A percentile compares a stretch with the other conserved stretches of the same genome.
Evolutionary conservation across 768 basidiomycete species (phyloP).

Genomic region (Lactarius vividus): DNA sequence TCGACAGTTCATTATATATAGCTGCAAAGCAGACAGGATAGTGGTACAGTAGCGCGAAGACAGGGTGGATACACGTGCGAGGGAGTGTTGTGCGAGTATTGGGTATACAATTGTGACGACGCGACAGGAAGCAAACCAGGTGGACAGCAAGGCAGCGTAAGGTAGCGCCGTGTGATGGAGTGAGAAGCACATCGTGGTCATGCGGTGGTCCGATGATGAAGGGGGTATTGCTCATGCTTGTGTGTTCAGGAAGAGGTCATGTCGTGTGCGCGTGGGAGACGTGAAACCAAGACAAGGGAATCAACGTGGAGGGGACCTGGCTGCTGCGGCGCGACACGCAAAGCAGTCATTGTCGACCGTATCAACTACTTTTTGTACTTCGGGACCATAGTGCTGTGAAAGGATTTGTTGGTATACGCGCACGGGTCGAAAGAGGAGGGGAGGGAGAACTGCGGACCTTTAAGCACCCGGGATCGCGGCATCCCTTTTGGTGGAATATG

Average conservation of each 20-base stretch:
- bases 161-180: constrained; percentile 16
- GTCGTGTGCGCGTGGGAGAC: neutral
- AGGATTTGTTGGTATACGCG: neutral
- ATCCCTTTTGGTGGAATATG: constrained; percentile 54
- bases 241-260: neutral
- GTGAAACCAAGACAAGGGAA: neutral
- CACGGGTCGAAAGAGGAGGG: neutral
- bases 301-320: constrained; percentile 29
- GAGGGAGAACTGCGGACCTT: constrained; percentile 44
- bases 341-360: constrained; percentile 69
- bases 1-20: constrained; percentile 23
- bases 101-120: constrained; percentile 26
- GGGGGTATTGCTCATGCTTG: constrained; percentile 19
- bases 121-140: constrained; percentile 9
- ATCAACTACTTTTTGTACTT: constrained; percentile 69
- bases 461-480: constrained; percentile 52
- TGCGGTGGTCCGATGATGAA: constrained; percentile 15
- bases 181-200: constrained; percentile 3
- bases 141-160: constrained; percentile 8
- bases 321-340: constrained; percentile 61
- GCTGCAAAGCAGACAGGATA: constrained; percentile 23
- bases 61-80: constrained; percentile 19
- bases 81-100: constrained; percentile 13
- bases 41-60: constrained; percentile 23
- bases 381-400: constrained; percentile 59